phyloP scores from a whole-genome alignment of 805 yeast genomes.

The Schwanniomyces pseudopolymorphus region DNA sequence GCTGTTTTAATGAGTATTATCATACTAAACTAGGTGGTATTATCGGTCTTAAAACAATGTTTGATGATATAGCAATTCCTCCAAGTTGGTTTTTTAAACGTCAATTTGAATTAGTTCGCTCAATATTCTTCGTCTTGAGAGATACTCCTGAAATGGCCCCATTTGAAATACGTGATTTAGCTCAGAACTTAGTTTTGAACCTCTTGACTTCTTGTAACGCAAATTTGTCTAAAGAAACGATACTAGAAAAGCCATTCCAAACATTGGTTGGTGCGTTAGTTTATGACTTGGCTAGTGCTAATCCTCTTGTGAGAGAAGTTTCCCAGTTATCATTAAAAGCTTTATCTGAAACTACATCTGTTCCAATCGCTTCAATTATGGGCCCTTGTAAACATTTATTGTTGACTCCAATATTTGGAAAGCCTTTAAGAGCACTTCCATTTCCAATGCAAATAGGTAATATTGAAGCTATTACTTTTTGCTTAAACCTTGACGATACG shows the following conservation, averaged over 20 bases:
- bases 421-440: slow-evolving; percentile 94
- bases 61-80: slow-evolving; percentile 67
- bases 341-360: slow-evolving; percentile 67
- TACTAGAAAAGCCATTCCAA: slow-evolving; percentile 70
- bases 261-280: slow-evolving; percentile 86
- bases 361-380: slow-evolving; percentile 72
- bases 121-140: slow-evolving; percentile 83
- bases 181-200: slow-evolving; percentile 63
- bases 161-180: slow-evolving; percentile 67
- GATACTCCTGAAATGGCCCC: slow-evolving; percentile 92
- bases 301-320: slow-evolving; percentile 75
- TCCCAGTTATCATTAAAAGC: slow-evolving; percentile 69
- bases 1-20: slow-evolving; percentile 87
- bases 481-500: slow-evolving; percentile 75
- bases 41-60: slow-evolving; percentile 72
- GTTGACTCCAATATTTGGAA: slow-evolving; percentile 92
- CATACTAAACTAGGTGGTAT: slow-evolving; percentile 88
- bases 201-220: slow-evolving; percentile 65
- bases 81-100: slow-evolving; percentile 70
- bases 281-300: slow-evolving; percentile 89
- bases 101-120: slow-evolving; percentile 81
- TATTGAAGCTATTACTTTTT: slow-evolving; percentile 94
- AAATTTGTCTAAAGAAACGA: slow-evolving; percentile 59
- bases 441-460: slow-evolving; percentile 99
- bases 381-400: slow-evolving; percentile 80